Percentiles rank a stretch among this genome's conserved stretches.
Evolutionary conservation across 2,329 filamentous ascomycete genomes (phyloP).

Genomic region (Mycosphaerella sp.): DNA sequence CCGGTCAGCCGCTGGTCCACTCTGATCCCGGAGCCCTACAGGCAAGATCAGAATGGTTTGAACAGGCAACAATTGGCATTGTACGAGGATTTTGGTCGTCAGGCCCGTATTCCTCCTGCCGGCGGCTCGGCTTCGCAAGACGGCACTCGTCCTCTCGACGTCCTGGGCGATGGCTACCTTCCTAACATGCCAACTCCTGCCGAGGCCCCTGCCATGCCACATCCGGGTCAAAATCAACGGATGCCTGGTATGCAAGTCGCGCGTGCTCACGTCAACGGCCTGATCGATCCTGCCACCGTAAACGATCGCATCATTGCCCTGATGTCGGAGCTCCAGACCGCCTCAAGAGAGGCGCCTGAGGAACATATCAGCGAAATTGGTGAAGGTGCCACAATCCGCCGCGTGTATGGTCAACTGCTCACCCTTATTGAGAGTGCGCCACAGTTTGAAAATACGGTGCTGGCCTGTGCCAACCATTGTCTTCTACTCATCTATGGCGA

Average conservation of each 20-base stretch:
- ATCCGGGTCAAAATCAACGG: constrained; percentile 49
- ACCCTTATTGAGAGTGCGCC: constrained; percentile 48
- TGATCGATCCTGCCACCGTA: constrained; percentile 49
- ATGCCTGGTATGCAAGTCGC: constrained; percentile 35
- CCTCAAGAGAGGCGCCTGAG: constrained; percentile 51
- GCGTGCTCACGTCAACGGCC: constrained; percentile 47
- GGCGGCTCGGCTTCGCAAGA: constrained; percentile 53
- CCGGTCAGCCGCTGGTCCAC: constrained; percentile 82
- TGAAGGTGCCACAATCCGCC: constrained; percentile 49
- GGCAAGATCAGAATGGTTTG: constrained; percentile 65
- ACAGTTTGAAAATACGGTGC: constrained; percentile 43
- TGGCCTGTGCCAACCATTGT: constrained; percentile 6
- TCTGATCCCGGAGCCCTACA: constrained; percentile 89
- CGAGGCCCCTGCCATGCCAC: constrained; percentile 55
- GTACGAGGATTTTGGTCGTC: constrained; percentile 91
- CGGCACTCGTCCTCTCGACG: constrained; percentile 54
- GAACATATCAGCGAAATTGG: constrained; percentile 53
- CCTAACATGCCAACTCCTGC: constrained; percentile 58
- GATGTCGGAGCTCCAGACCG: constrained; percentile 51
- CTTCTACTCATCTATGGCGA: constrained; percentile 48
- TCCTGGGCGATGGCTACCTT: constrained; percentile 57
- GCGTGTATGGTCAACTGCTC: constrained; percentile 53
- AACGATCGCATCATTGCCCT: constrained; percentile 50
- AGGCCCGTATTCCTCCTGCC: constrained; percentile 55
- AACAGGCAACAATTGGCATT: constrained; percentile 91